Percentiles rank a stretch among this genome's conserved stretches.
Evolutionary conservation across 148 eudicot genomes (phyloP).

Genomic region (Cornus florida): DNA sequence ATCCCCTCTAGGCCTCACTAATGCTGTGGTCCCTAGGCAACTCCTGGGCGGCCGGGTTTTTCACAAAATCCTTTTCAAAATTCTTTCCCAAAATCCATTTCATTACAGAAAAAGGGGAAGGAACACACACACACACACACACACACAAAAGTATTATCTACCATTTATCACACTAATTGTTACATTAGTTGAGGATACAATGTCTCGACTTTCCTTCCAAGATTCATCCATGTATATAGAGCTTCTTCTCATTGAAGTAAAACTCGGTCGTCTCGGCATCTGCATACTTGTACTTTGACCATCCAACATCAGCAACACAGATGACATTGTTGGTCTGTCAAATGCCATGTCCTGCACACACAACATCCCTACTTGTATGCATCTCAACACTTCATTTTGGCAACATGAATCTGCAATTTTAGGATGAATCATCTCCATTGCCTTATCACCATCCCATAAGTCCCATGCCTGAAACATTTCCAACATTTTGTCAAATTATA

Average conservation of each 20-base stretch:
- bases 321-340: slow-evolving; percentile 60
- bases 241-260: slow-evolving; percentile 39
- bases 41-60: too few species aligned
- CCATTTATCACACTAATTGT: too few species aligned
- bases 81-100: too few species aligned
- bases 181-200: slow-evolving; percentile 40
- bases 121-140: neutral
- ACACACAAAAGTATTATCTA: slow-evolving; percentile 38
- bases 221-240: slow-evolving; percentile 25
- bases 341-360: slow-evolving; percentile 63
- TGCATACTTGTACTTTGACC: slow-evolving; percentile 49
- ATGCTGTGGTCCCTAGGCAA: too few species aligned
- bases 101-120: neutral
- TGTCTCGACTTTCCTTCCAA: slow-evolving; percentile 15
- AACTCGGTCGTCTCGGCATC: slow-evolving; percentile 44
- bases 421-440: slow-evolving; percentile 52
- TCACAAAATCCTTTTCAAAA: too few species aligned
- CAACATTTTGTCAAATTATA: neutral
- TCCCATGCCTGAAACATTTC: slow-evolving; percentile 56
- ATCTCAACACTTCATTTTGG: slow-evolving; percentile 41
- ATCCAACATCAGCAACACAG: slow-evolving; percentile 67
- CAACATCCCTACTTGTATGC: slow-evolving; percentile 62
- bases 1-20: too few species aligned
- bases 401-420: slow-evolving; percentile 27
- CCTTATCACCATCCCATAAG: slow-evolving; percentile 44